A percentile compares a stretch with the other conserved stretches of the same genome.
Evolutionary conservation across 345 rosid species (phyloP).

Genomic region (Adansonia digitata): DNA sequence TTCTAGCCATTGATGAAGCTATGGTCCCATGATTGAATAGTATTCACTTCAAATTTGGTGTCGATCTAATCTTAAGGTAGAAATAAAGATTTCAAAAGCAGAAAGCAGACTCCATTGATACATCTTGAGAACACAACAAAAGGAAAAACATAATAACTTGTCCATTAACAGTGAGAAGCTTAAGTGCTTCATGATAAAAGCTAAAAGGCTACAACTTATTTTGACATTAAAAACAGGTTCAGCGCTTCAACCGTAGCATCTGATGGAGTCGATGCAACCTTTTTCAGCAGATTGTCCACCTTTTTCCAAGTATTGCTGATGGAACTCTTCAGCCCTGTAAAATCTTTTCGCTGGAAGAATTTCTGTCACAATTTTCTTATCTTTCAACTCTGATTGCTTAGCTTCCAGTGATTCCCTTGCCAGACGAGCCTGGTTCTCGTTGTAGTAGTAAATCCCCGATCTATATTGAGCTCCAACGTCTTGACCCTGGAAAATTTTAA

Average conservation of each 20-base stretch:
- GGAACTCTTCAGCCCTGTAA: conserved; percentile 85
- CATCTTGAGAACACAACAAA: too few relatives aligned
- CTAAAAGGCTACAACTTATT: too few relatives aligned
- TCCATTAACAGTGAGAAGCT: too few relatives aligned
- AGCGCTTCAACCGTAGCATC: conserved; percentile 72
- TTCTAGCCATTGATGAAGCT: neutral
- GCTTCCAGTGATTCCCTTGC: conserved; percentile 59
- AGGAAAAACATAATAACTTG: too few relatives aligned
- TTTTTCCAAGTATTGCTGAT: conserved; percentile 86
- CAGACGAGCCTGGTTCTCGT: conserved; percentile 74
- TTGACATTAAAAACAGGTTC: neutral
- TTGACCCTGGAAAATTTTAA: conserved; percentile 35
- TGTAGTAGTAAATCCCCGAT: conserved; percentile 79
- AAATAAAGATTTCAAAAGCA: too few relatives aligned
- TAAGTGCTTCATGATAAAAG: too few relatives aligned
- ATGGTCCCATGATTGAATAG: too few relatives aligned
- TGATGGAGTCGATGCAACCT: conserved; percentile 89
- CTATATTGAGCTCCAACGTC: conserved; percentile 84
- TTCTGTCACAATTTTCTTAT: conserved; percentile 76
- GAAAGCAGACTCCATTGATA: too few relatives aligned
- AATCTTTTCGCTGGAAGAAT: conserved; percentile 86
- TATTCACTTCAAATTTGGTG: neutral
- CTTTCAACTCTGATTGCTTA: conserved; percentile 48
- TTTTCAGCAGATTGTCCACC: conserved; percentile 86
- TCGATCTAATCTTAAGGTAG: neutral